Base-by-base conservation (phyloP, 176 grass and related monocot species). In the Dactylis glomerata region DNA sequence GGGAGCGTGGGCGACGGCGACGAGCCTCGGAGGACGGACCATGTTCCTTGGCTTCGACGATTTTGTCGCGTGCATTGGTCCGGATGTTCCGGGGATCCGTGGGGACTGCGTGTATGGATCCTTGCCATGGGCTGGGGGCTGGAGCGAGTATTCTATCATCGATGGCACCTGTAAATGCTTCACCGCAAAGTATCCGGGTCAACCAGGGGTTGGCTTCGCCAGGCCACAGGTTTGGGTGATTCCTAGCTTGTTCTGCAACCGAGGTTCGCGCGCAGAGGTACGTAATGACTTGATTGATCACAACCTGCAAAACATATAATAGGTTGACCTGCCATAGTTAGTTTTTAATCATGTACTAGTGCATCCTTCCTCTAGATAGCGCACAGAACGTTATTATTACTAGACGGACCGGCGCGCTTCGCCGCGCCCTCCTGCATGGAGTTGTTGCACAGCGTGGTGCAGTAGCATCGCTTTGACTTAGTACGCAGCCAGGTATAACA, bases 21-120 rank as follows among this genome's bases (percentile, higher is more conserved):
- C 5, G 15, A 76, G 62, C 78, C 65, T 94, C 10, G 88, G 79
- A 24, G 86, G 88, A 30, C 79, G 68, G n/a, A 65, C 79, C 3
- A 31, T 94, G 30, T 91, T 94, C 75, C 68, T 89, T 49, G 81
- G 79, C 12, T 68, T 28, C 0, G 24, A 67, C 2, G 86, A 83
- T 23, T 94, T 94, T 23, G 42, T 45, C 2, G 92, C 78, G 17
- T 89, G 86, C 47, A 38, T 89, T 12, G 76, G 56, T 31, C 65
- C 89, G 6, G 62, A 71, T 82, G 47, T 80, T 12, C 58, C 65
- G 1, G 79, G 85, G 38, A 40, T 88, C 50, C 77, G 37, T 47
- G 67, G n/a, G 72, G 87, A 94, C 52, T 82, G 88, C 33, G 82
- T 94, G 22, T 91, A 94, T 45, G 78, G 72, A 46, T 57, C 71